Percentiles rank a stretch among this genome's conserved stretches.
These are phyloP conservation scores for Phytophthora sp. DNA, from an alignment of 352 stramenopile genomes.

Conservation along the genomic window DNA sequence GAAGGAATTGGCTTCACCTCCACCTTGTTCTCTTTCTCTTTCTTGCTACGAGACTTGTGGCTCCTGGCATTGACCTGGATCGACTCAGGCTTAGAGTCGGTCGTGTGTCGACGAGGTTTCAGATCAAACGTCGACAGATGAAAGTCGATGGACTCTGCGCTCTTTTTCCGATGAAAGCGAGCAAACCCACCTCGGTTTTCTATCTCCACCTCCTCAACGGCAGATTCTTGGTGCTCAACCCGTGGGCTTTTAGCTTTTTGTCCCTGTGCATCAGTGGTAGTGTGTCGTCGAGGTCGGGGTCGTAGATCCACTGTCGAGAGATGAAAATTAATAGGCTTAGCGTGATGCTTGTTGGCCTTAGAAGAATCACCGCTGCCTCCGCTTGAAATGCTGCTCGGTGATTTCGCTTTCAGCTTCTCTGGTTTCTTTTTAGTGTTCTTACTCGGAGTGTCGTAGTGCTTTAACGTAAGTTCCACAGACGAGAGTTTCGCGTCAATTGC, in stretches of 20 bases:
- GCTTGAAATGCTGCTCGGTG: neutral
- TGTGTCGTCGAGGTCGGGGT: conserved; percentile 18
- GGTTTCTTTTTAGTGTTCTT: neutral
- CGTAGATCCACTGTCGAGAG: conserved; percentile 22
- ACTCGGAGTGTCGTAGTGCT: conserved; percentile 7
- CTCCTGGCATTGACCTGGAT: neutral
- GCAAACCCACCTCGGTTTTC: neutral
- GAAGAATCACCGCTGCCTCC: neutral
- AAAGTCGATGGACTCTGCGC: conserved; percentile 26
- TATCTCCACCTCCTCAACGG: neutral
- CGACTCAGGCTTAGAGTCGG: conserved; percentile 1
- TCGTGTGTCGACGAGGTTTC: conserved; percentile 11
- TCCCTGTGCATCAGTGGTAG: conserved; percentile 4
- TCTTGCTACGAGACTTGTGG: conserved; percentile 9
- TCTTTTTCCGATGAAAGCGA: conserved; percentile 16
- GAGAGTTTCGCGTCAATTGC: conserved; percentile 27
- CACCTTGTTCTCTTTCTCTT: too few relatives aligned
- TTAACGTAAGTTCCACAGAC: conserved; percentile 22
- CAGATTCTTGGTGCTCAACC: neutral
- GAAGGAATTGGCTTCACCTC: neutral
- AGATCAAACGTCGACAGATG: conserved; percentile 39
- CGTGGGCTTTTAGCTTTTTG: neutral
- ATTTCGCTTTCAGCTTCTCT: neutral
- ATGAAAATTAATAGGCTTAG: conserved; percentile 16
- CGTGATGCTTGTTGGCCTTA: conserved; percentile 1